Conservation (phyloP, 441 rosid genomes). For the Pelargonium citronellum region DNA sequence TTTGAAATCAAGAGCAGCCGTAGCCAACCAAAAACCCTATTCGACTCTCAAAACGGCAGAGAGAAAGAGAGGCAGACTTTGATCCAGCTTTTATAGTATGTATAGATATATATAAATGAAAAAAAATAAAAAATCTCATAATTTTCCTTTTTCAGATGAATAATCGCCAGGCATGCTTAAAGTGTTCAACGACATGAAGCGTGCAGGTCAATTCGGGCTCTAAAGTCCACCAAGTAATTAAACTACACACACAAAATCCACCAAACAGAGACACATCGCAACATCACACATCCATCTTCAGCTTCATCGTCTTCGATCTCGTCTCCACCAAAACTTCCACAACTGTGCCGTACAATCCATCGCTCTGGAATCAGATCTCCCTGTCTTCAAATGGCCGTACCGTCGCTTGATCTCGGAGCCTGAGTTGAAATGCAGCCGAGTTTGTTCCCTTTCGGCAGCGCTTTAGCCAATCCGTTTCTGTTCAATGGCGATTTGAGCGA, state of each 20-base stretch:
- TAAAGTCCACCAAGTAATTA: slow-evolving; percentile 8
- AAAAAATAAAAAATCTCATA: too few relatives aligned
- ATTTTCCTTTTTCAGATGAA: too few relatives aligned
- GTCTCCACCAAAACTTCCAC: background rate
- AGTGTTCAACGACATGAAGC: too few relatives aligned
- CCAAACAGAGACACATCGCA: slow-evolving; percentile 5
- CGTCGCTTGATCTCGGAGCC: slow-evolving; percentile 25
- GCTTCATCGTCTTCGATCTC: slow-evolving; percentile 8
- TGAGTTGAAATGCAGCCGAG: slow-evolving; percentile 77
- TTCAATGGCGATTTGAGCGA: slow-evolving; percentile 69
- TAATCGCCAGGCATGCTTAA: too few relatives aligned
- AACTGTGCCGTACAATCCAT: background rate
- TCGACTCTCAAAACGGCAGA: too few relatives aligned
- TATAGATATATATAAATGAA: too few relatives aligned
- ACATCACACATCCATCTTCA: background rate
- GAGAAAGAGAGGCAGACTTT: too few relatives aligned
- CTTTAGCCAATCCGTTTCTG: slow-evolving; percentile 57
- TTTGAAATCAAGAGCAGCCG: too few relatives aligned
- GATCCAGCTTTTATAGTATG: too few relatives aligned
- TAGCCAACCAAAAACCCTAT: too few relatives aligned
- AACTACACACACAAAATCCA: background rate
- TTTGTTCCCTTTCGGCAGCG: slow-evolving; percentile 60
- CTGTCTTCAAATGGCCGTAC: background rate
- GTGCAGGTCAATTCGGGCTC: slow-evolving; percentile 6
- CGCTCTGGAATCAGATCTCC: slow-evolving; percentile 14